Percentiles rank a stretch among this genome's conserved stretches.
phyloP scores from a whole-genome alignment of 1,139 yeast genomes.

The Kurtzmaniella quercitrusa region DNA sequence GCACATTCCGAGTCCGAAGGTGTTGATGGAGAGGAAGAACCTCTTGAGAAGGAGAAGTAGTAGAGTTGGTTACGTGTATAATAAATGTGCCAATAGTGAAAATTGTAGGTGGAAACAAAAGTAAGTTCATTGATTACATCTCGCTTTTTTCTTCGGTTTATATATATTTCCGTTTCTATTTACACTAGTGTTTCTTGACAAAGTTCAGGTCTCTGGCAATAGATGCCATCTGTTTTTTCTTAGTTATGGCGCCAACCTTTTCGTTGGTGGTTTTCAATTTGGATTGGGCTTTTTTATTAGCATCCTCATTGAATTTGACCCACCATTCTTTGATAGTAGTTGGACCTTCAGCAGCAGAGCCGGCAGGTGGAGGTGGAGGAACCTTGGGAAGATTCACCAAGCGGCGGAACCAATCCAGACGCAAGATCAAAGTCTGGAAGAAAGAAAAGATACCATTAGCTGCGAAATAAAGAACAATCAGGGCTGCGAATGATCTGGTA shows the following conservation, averaged over 20 bases:
- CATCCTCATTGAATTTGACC: constrained; percentile 29
- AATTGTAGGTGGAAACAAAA: not conserved
- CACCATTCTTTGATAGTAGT: constrained; percentile 38
- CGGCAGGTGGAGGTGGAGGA: constrained; percentile 40
- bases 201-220: constrained; percentile 23
- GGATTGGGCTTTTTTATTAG: constrained; percentile 30
- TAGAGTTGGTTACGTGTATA: not conserved
- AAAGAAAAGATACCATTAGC: constrained; percentile 75
- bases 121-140: too few species aligned
- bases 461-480: constrained; percentile 80
- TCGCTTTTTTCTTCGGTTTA: too few species aligned
- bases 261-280: constrained; percentile 35
- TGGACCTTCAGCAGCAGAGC: constrained; percentile 23
- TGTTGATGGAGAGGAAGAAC: not conserved
- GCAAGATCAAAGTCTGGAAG: constrained; percentile 64
- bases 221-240: constrained; percentile 29
- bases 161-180: constrained; percentile 2
- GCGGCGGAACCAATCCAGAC: constrained; percentile 55
- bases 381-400: constrained; percentile 64
- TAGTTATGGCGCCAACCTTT: constrained; percentile 36
- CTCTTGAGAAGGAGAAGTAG: not conserved
- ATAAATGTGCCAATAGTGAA: not conserved
- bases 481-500: constrained; percentile 83
- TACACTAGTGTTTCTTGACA: constrained; percentile 36
- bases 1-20: not conserved